Percentiles rank a stretch among this genome's conserved stretches.
Evolutionary conservation across 2,329 filamentous ascomycete genomes (phyloP).

Genomic region (Delphinella strobiligena): DNA sequence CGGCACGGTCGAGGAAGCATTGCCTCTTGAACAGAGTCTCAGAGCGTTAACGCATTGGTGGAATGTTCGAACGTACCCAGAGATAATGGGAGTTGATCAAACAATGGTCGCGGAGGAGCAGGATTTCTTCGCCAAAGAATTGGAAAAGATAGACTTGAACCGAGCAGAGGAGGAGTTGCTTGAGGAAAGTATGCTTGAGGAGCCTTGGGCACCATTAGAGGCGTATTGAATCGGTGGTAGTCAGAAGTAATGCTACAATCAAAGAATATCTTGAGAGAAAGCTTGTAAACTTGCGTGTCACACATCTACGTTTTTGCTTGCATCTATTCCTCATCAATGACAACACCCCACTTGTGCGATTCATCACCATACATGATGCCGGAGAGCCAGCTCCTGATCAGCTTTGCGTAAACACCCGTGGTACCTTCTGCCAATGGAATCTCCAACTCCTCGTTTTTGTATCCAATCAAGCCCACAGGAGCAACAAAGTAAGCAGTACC

Average conservation of each 20-base stretch:
- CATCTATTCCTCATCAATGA: constrained; percentile 28
- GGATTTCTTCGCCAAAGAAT: constrained; percentile 37
- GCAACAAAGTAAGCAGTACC: constrained; percentile 59
- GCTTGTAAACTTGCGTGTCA: too few species aligned
- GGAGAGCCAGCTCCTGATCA: constrained; percentile 34
- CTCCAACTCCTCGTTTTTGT: constrained; percentile 30
- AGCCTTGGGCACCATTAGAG: constrained; percentile 7
- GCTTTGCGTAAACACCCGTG: constrained; percentile 24
- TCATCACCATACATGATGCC: constrained; percentile 38
- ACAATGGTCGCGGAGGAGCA: constrained; percentile 30
- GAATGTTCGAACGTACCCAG: constrained; percentile 72
- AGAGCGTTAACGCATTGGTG: constrained; percentile 88
- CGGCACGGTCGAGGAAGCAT: constrained; percentile 80
- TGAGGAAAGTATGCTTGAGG: constrained; percentile 10
- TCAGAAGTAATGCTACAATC: too few species aligned
- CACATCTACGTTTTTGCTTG: too few species aligned
- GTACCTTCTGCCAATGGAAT: constrained; percentile 26
- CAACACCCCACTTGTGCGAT: constrained; percentile 34
- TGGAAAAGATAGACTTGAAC: constrained; percentile 37
- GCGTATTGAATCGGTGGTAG: constrained; percentile 3
- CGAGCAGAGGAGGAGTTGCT: constrained; percentile 12
- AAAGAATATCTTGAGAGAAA: too few species aligned
- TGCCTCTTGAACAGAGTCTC: constrained; percentile 84
- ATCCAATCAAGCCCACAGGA: constrained; percentile 33
- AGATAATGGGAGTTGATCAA: constrained; percentile 50